phyloP scores from a whole-genome alignment of 2,329 filamentous ascomycete genomes.

The Dactylonectria macrodidyma region DNA sequence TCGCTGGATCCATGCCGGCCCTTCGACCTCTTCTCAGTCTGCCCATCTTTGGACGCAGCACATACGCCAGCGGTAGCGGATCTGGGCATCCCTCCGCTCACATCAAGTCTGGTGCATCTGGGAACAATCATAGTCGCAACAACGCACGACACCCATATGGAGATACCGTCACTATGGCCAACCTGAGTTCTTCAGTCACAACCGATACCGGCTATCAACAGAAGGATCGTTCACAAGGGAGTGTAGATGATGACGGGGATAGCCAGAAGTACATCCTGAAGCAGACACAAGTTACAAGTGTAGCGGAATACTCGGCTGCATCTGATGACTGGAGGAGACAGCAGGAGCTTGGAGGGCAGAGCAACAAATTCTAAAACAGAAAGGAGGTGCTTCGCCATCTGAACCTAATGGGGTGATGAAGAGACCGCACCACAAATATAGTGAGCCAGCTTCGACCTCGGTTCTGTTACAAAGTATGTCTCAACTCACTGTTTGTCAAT shows the following conservation, averaged over 20 bases:
- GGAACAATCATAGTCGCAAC: not conserved
- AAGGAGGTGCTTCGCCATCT: too few species aligned
- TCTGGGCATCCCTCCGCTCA: slow-evolving; percentile 24
- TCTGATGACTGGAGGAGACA: slow-evolving; percentile 30
- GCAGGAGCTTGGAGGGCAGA: slow-evolving; percentile 14
- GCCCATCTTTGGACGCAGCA: slow-evolving; percentile 30
- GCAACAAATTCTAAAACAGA: not conserved
- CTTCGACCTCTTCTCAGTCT: slow-evolving; percentile 40
- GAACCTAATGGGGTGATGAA: too few species aligned
- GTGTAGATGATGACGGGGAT: slow-evolving; percentile 37
- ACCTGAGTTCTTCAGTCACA: slow-evolving; percentile 1
- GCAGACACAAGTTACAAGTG: slow-evolving; percentile 36
- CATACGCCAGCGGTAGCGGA: slow-evolving; percentile 26
- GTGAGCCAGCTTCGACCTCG: too few species aligned
- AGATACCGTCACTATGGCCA: slow-evolving; percentile 23
- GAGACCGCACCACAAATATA: too few species aligned
- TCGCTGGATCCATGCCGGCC: slow-evolving; percentile 44
- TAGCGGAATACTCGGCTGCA: slow-evolving; percentile 13
- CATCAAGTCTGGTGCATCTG: slow-evolving; percentile 5
- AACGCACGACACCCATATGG: not conserved
- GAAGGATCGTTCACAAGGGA: slow-evolving; percentile 21
- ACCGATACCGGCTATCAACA: slow-evolving; percentile 16
- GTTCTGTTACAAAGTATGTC: too few species aligned
- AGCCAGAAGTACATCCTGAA: slow-evolving; percentile 45
- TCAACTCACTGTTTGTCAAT: too few species aligned